Percentiles rank a stretch among this genome's conserved stretches.
Conservation (phyloP, 345 rosid genomes). For the Rubroshorea leprosula region DNA sequence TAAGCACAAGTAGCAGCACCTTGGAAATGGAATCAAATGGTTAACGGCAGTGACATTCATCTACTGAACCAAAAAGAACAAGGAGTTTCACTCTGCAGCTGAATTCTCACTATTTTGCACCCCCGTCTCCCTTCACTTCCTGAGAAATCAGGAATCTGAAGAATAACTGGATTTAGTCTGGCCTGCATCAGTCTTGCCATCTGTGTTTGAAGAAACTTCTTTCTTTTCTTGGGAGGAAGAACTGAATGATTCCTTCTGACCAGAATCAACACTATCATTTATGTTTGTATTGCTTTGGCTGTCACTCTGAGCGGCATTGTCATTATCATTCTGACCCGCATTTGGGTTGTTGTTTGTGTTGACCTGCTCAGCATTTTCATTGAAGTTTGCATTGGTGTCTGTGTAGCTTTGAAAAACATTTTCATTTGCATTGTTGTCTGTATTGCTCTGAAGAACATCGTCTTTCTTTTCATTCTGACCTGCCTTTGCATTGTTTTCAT, state of each 20-base stretch:
- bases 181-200: constrained; percentile 17
- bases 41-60: no score
- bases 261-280: constrained; percentile 2
- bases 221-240: constrained; percentile 23
- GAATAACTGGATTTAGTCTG: constrained; percentile 24
- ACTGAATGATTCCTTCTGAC: constrained; percentile 6
- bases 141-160: constrained; percentile 31
- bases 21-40: no score
- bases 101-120: constrained; percentile 28
- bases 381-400: background rate
- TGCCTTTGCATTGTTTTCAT: constrained; percentile 1
- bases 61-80: no score
- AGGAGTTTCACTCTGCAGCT: constrained; percentile 41
- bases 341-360: constrained; percentile 6
- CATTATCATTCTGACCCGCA: constrained; percentile 19
- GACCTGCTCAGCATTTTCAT: background rate
- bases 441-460: background rate
- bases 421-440: background rate
- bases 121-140: constrained; percentile 38
- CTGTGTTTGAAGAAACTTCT: constrained; percentile 20
- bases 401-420: constrained; percentile 3
- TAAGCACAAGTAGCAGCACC: no score
- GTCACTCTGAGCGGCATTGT: constrained; percentile 20
- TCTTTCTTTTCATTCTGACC: no score
- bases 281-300: constrained; percentile 8